Base-by-base conservation (phyloP, 176 grass and related monocot genomes). In the Zea mays region DNA sequence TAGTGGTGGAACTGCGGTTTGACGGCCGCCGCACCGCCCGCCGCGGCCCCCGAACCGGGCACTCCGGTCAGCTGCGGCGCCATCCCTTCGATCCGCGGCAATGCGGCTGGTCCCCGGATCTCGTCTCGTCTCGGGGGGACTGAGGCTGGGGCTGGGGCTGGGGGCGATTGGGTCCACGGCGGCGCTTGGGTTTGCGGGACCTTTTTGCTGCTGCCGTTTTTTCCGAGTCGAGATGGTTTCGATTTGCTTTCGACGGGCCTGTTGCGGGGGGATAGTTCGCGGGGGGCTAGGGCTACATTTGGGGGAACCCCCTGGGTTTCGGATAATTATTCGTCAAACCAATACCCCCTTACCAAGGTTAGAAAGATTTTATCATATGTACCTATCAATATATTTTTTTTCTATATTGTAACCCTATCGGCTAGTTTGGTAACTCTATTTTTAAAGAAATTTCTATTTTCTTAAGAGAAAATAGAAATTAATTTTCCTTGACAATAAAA, bases 1-100 rank as follows among this genome's bases (percentile, higher is more conserved):
- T 84, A 83, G 86, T 91, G 92, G 82, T 94, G 92, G 84, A 91
- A 90, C 69, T 90, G 92, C 71, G 88, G 61, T 83, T 90, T 91
- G 71, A 82, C 71, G 39, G 71, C 63, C 68, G 74, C 52, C 67
- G 62, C 87, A 46, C 50, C 87, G 37, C 74, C 83, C 19, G 84
- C 62, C 62, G 75, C 81, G 52, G 69, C 81, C 75, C 69, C 88
- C 46, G 75, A 54, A 35, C 79, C 40, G 52, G 81, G 76, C 71
- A 75, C 55, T 75, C 88, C 69, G 62, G 86, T 84, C 52, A 86
- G 75, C 88, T 91, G 88, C 80, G 83, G 84, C 86, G 86, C 84
- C 87, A 89, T 85, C 55, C 47, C 48, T 37, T 70, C 70, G 81
- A 84, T 79, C 87, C 74, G 65, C 76, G 48, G 77, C 86, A 88